These are phyloP conservation scores for Pilasporangium apinafurcum DNA, from an alignment of 352 stramenopile species.

Conservation along the genomic window DNA sequence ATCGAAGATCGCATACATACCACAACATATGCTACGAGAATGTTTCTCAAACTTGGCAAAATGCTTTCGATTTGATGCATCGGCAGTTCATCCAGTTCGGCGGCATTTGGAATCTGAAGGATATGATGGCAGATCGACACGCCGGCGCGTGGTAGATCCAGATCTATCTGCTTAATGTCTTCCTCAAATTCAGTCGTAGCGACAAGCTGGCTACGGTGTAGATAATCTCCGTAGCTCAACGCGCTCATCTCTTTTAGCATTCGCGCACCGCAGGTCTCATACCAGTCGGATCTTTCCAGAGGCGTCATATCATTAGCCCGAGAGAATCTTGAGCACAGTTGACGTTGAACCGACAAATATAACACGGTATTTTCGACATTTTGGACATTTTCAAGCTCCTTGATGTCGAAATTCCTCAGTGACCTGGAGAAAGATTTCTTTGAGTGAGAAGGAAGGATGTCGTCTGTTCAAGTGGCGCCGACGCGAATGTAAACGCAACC, in stretches of 20 bases:
- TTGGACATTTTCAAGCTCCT: too few species aligned
- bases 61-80: constrained; percentile 16
- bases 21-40: constrained; percentile 54
- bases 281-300: constrained; percentile 49
- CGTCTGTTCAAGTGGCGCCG: constrained; percentile 53
- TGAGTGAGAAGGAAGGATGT: constrained; percentile 14
- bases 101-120: constrained; percentile 6
- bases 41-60: constrained; percentile 35
- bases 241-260: constrained; percentile 23
- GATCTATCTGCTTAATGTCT: constrained; percentile 56
- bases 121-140: constrained; percentile 54
- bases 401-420: constrained; percentile 15
- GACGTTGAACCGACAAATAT: too few species aligned
- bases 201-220: constrained; percentile 15
- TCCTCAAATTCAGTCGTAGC: constrained; percentile 32
- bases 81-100: constrained; percentile 13
- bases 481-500: constrained; percentile 87
- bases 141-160: constrained; percentile 55
- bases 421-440: background rate
- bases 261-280: constrained; percentile 24
- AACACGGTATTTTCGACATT: constrained; percentile 2
- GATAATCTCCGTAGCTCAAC: constrained; percentile 37
- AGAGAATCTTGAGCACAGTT: too few species aligned
- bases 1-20: constrained; percentile 13
- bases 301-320: too few species aligned